These are phyloP conservation scores for Fusarium decemcellulare DNA, from an alignment of 2,329 filamentous ascomycete genomes.

Conservation along the genomic window DNA sequence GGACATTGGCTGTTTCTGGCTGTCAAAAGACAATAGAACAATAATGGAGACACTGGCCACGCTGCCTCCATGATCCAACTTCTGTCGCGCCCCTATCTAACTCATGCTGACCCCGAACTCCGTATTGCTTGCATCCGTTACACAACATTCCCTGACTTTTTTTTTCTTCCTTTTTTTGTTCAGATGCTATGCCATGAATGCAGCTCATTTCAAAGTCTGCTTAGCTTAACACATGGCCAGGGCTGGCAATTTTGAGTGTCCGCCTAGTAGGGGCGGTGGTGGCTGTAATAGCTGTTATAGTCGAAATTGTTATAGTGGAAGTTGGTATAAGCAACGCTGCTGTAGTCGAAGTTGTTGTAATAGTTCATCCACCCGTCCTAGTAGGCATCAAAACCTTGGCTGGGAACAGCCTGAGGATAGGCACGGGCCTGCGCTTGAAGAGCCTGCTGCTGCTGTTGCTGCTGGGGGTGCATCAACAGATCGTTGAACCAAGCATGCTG, in stretches of 20 bases:
- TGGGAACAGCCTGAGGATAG: constrained; percentile 57
- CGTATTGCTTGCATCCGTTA: constrained; percentile 35
- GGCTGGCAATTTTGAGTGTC: constrained; percentile 16
- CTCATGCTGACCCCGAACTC: constrained; percentile 43
- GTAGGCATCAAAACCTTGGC: constrained; percentile 56
- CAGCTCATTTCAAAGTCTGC: constrained; percentile 17
- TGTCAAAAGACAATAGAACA: constrained; percentile 13
- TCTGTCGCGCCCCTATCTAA: constrained; percentile 39
- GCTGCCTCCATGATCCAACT: constrained; percentile 35
- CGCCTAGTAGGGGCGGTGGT: not conserved
- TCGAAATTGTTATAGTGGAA: too few species aligned
- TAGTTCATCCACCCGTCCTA: constrained; percentile 36
- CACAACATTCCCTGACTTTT: constrained; percentile 28
- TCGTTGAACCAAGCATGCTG: constrained; percentile 95
- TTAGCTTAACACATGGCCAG: constrained; percentile 1
- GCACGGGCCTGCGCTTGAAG: constrained; percentile 59
- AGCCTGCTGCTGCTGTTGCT: constrained; percentile 54
- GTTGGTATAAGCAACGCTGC: too few species aligned
- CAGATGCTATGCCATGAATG: constrained; percentile 5
- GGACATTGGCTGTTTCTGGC: constrained; percentile 33
- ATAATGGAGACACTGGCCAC: constrained; percentile 18
- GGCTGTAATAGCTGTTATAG: too few species aligned
- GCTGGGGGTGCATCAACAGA: constrained; percentile 71
- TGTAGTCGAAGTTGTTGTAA: not conserved
- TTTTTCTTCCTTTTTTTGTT: not conserved